Evolutionary conservation across 2,329 filamentous ascomycete genomes (phyloP), one percentile per base, ranked within the genome.

Genomic region (Aspergillus sp.): DNA sequence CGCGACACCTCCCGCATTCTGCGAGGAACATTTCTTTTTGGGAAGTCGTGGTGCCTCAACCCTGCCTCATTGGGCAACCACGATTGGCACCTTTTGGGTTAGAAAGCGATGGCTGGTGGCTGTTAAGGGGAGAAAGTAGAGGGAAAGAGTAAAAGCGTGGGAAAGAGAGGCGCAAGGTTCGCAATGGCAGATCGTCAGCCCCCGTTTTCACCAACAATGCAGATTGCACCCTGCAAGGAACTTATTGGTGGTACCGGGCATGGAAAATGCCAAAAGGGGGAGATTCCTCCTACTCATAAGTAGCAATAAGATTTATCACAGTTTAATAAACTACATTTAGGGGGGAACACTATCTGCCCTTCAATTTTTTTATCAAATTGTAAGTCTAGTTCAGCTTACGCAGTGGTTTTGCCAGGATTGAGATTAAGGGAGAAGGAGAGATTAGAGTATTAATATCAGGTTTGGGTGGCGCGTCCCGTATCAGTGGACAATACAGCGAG

Each of bases 141-240:
- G 50, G 51, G 44, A 58, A 56, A 58, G 55, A 56, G 25, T 27
- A 27, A 27, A 8, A 27, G 25, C 25, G 25, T 27, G 25, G 25
- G 59, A 55, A 36, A 54, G 23, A 25, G 41, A n/a, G 23, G 57
- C 13, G 19, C 15, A 13, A 36, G 32, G 32, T 36, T 36, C 32
- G 32, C 32, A 32, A 13, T 49, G 30, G 17, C 21, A 41, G 36
- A 27, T 41, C 38, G 27, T 41, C 25, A 17, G 36, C 52, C 36
- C 17, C 32, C 51, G 38, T 54, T 54, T 36, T 36, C 32, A 11
- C 27, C 38, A 30, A 19, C 38, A 44, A 47, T 55, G 25, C 23
- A 36, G 10, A 55, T 36, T 54, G 25, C 5, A 41, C 15, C 27
- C 32, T 52, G 59, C 59, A 59, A 61, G 59, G 58, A 44, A 56